Evolutionary conservation across 495 filamentous ascomycete genomes (phyloP).

Genomic region (Aspergillus affinis): DNA sequence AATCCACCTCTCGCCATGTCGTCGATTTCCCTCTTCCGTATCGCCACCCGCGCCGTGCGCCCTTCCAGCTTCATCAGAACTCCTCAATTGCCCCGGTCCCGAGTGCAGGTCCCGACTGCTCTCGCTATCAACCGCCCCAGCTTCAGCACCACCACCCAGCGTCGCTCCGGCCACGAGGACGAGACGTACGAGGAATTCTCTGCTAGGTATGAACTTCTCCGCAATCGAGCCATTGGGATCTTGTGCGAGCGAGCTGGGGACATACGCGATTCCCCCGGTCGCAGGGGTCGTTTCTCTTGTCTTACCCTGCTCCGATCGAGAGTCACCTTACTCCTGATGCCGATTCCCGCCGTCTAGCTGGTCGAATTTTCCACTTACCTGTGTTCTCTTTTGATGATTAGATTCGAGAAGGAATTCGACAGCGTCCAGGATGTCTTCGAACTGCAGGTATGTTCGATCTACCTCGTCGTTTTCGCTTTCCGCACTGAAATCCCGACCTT

Average conservation of each 20-base stretch:
- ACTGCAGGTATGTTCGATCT: conserved; percentile 75
- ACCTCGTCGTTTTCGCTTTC: conserved; percentile 1
- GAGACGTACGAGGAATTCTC: conserved; percentile 99
- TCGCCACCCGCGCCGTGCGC: conserved; percentile 66
- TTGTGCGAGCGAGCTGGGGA: not conserved
- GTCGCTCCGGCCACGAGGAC: conserved; percentile 67
- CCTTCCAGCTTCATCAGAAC: conserved; percentile 58
- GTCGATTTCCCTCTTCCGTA: conserved; percentile 66
- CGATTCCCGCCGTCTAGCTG: conserved; percentile 4
- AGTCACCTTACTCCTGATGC: conserved; percentile 11
- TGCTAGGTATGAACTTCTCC: conserved; percentile 71
- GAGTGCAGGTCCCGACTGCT: conserved; percentile 54
- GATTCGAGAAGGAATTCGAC: conserved; percentile 99
- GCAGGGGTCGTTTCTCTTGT: conserved; percentile 11
- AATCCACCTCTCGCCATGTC: conserved; percentile 53
- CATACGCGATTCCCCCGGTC: conserved; percentile 5
- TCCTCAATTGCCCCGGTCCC: conserved; percentile 58
- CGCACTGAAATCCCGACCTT: not conserved
- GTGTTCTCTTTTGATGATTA: conserved; percentile 30
- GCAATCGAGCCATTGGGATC: conserved; percentile 30
- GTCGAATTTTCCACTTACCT: conserved; percentile 10
- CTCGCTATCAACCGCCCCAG: conserved; percentile 52
- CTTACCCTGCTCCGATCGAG: not conserved
- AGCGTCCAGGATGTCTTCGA: conserved; percentile 98
- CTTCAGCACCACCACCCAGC: conserved; percentile 69